phyloP scores from a whole-genome alignment of 495 filamentous ascomycete species.

The Copromyces sp. region DNA sequence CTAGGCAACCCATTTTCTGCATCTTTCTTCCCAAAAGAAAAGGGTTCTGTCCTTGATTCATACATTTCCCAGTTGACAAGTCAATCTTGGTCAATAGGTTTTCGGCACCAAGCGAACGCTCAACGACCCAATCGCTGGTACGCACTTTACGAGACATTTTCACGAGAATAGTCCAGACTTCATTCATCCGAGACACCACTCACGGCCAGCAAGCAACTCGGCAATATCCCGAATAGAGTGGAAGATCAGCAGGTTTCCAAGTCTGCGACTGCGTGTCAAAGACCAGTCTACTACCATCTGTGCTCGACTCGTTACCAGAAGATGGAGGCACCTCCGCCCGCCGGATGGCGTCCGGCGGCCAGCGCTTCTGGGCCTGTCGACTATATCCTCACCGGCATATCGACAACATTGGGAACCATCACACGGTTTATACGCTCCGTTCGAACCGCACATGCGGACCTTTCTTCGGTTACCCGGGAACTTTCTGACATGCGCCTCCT shows the following conservation, averaged over 20 bases:
- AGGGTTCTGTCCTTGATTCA: neutral
- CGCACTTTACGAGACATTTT: neutral
- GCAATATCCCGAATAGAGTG: neutral
- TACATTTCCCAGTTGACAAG: neutral
- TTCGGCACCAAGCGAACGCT: neutral
- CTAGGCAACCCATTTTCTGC: neutral
- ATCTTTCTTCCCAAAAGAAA: neutral
- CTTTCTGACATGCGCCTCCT: slow-evolving; percentile 22
- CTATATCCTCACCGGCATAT: slow-evolving; percentile 15
- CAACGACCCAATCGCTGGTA: neutral
- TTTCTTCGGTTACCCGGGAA: slow-evolving; percentile 19
- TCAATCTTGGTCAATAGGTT: neutral
- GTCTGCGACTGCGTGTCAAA: neutral
- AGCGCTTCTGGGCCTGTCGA: slow-evolving; percentile 12
- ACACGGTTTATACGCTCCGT: slow-evolving; percentile 22
- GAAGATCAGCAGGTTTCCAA: neutral
- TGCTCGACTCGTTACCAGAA: neutral
- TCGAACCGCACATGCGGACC: slow-evolving; percentile 17
- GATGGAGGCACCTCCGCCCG: neutral
- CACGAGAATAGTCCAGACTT: neutral
- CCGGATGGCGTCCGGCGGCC: neutral
- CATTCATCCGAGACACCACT: neutral
- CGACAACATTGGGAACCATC: slow-evolving; percentile 17
- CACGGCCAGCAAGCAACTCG: neutral
- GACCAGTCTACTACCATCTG: neutral